Base-by-base conservation (phyloP, 305 asterid genomes). In the Fraxinus greggii region DNA sequence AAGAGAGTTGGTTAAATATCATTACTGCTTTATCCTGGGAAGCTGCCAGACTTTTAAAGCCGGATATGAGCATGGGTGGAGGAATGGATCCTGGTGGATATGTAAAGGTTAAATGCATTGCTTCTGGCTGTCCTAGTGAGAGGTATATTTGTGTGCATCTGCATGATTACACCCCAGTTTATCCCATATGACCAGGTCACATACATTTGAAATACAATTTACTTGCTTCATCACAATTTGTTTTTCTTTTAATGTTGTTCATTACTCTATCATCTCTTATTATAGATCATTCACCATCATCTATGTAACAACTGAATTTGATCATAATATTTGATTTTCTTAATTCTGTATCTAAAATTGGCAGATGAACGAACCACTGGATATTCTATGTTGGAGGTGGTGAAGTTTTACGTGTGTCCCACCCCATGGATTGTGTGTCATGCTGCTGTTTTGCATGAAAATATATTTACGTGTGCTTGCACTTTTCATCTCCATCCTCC, bases 31-130 rank as follows among this genome's bases (percentile, higher is more conserved):
- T 93, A 86, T 88, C 96, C 72, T 92, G 93, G 94, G 98, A 93
- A 88, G 98, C 93, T 85, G 98, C 98, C 31, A 88, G 89, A 70
- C 89, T 93, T 76, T 83, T 93, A 72, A 93, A 92, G 84, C 97
- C 98, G 73, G 97, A 93, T 84, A 92, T 88, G 83, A 92, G 97
- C 88, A 84, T 72, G 83, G 87, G 90, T 72, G 97, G 98, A 79
- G 93, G 92, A 84, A 93, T 92, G 97, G 97, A 93, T 88, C 98
- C 98, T 84, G 95, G 95, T 80, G 93, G 93, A 84, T 93, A 93
- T 88, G 98, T 93, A 78, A 93, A 92, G 87, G 92, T 93, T 79
- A 93, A 93, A 88, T 93, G 97, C 85, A 65, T 93, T 75, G 93
- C 97, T 76, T 87, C 92, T 89, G 98, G 98, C 77, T 88, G 67